Conservation (phyloP, 2,329 filamentous ascomycete species). For the Colletotrichum horii region DNA sequence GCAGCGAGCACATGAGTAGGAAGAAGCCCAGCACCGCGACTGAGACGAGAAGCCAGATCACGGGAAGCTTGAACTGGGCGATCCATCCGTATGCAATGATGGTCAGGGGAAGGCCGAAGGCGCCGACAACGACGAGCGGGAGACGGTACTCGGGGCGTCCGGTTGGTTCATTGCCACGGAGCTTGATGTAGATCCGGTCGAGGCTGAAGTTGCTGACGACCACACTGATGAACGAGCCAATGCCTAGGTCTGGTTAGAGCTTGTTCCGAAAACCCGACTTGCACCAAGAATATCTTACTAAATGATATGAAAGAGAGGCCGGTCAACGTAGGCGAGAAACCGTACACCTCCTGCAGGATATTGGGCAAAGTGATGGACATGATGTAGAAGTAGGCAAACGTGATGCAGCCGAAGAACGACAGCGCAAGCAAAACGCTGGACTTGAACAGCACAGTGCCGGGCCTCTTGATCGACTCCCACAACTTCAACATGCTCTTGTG, state of each 20-base stretch:
- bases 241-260: slow-evolving; percentile 37
- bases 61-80: slow-evolving; percentile 45
- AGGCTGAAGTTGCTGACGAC: slow-evolving; percentile 54
- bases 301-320: slow-evolving; percentile 61
- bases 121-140: slow-evolving; percentile 54
- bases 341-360: slow-evolving; percentile 53
- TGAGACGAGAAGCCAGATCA: slow-evolving; percentile 46
- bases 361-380: slow-evolving; percentile 58
- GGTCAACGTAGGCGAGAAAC: slow-evolving; percentile 53
- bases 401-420: slow-evolving; percentile 51
- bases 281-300: slow-evolving; percentile 40
- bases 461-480: slow-evolving; percentile 48
- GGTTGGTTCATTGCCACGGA: slow-evolving; percentile 44
- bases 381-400: slow-evolving; percentile 59
- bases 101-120: slow-evolving; percentile 48
- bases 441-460: slow-evolving; percentile 49
- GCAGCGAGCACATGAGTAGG: slow-evolving; percentile 52
- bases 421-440: slow-evolving; percentile 58
- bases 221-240: slow-evolving; percentile 53
- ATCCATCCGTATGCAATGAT: slow-evolving; percentile 57
- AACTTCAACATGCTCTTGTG: slow-evolving; percentile 32
- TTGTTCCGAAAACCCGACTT: neutral
- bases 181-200: slow-evolving; percentile 57
- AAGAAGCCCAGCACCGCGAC: slow-evolving; percentile 51
- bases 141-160: slow-evolving; percentile 60